Evolutionary conservation across 257 asterid genomes (phyloP).

Genomic region (Lavandula angustifolia): DNA sequence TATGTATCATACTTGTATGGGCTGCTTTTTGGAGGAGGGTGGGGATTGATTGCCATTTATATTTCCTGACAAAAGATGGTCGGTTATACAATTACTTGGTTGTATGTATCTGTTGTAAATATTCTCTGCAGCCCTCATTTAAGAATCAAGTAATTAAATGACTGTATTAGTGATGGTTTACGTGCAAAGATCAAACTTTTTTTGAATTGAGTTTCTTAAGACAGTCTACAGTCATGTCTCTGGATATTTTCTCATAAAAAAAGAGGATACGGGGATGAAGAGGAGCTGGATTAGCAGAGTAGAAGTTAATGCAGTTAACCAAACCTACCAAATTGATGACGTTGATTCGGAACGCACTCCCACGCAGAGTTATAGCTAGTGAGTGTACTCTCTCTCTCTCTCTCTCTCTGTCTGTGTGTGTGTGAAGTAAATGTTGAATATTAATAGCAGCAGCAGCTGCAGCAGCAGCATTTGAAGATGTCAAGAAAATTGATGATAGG

Average conservation of each 20-base stretch:
- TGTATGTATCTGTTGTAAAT: slow-evolving; percentile 3
- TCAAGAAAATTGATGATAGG: background rate
- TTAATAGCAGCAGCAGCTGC: slow-evolving; percentile 1
- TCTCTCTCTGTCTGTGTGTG: background rate
- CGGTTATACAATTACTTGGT: background rate
- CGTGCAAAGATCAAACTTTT: too few species aligned
- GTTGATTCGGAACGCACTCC: slow-evolving; percentile 33
- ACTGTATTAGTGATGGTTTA: too few species aligned
- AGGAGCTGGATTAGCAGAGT: slow-evolving; percentile 7
- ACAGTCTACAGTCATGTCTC: too few species aligned
- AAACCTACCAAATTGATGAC: slow-evolving; percentile 3
- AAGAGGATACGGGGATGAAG: background rate
- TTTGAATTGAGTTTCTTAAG: too few species aligned
- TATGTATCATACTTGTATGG: background rate
- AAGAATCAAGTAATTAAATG: too few species aligned
- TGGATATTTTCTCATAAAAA: background rate
- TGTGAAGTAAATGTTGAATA: slow-evolving; percentile 21
- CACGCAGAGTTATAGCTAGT: slow-evolving; percentile 27
- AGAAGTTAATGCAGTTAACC: slow-evolving; percentile 9
- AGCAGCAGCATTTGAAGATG: background rate
- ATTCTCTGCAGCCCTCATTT: slow-evolving; percentile 5
- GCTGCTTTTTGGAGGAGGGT: slow-evolving; percentile 9
- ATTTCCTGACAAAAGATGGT: slow-evolving; percentile 27
- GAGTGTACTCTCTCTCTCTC: background rate
- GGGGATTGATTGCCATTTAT: slow-evolving; percentile 30